A percentile compares a stretch with the other conserved stretches of the same genome.
Conservation (phyloP, 768 basidiomycete species). For the Boletellus sp. region DNA sequence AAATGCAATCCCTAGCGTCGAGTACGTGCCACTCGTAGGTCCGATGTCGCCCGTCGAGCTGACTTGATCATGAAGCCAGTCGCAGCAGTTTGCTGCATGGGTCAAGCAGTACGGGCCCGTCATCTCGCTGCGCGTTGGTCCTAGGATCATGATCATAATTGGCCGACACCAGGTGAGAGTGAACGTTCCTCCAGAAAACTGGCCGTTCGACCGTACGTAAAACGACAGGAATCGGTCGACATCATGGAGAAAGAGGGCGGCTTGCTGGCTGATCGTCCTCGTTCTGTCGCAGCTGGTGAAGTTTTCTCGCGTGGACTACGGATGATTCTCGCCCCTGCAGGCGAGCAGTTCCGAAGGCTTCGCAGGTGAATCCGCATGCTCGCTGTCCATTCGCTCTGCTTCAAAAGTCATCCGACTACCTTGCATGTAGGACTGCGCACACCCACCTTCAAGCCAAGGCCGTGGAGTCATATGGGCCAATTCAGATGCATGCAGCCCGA, state of each 20-base stretch:
- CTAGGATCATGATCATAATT: slow-evolving; percentile 30
- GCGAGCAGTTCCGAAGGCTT: slow-evolving; percentile 59
- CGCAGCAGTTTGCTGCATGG: slow-evolving; percentile 53
- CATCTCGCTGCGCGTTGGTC: slow-evolving; percentile 53
- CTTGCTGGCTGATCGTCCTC: slow-evolving; percentile 51
- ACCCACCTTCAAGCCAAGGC: slow-evolving; percentile 55
- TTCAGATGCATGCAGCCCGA: slow-evolving; percentile 38
- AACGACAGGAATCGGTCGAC: slow-evolving; percentile 50
- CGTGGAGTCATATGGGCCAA: slow-evolving; percentile 44
- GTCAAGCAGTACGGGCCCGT: slow-evolving; percentile 59
- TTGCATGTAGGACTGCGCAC: slow-evolving; percentile 46
- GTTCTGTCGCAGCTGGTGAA: slow-evolving; percentile 55
- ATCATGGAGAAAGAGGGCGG: slow-evolving; percentile 69
- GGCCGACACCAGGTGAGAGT: slow-evolving; percentile 35
- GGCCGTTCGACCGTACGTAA: not conserved
- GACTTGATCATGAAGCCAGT: slow-evolving; percentile 16
- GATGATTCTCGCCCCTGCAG: slow-evolving; percentile 51
- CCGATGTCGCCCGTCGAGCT: not conserved
- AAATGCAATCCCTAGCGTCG: slow-evolving; percentile 23
- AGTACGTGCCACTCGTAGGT: slow-evolving; percentile 15
- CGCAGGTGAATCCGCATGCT: slow-evolving; percentile 39
- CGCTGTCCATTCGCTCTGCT: not conserved
- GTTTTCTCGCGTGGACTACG: slow-evolving; percentile 58
- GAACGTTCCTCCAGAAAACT: not conserved
- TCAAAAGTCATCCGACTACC: not conserved